Conservation (phyloP, 192 early-diverging fungal genomes). For the Podila epigama region DNA sequence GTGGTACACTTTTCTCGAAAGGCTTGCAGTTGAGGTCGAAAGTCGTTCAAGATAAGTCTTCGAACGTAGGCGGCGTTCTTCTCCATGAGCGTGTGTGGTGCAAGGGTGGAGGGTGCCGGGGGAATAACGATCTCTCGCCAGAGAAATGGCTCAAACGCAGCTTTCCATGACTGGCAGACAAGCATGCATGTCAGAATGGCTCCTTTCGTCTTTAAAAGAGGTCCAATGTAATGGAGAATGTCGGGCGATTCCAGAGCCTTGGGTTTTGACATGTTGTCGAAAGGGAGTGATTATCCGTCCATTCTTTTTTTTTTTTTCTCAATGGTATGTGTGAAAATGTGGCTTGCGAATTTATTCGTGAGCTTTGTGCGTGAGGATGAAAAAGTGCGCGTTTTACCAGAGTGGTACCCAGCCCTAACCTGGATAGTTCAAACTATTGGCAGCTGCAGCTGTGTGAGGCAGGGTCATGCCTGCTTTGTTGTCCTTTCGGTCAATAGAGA, state of each 20-base stretch:
- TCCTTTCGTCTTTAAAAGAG: neutral
- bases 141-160: conserved; percentile 12
- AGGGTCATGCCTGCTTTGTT: too few species aligned
- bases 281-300: too few species aligned
- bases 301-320: too few species aligned
- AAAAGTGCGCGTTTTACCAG: too few species aligned
- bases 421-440: too few species aligned
- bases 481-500: too few species aligned
- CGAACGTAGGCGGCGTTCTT: conserved; percentile 24
- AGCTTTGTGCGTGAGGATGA: too few species aligned
- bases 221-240: conserved; percentile 19
- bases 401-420: too few species aligned
- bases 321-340: too few species aligned
- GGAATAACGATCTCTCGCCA: conserved; percentile 22
- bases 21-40: neutral
- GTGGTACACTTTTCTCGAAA: neutral
- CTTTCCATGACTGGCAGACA: conserved; percentile 27
- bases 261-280: too few species aligned
- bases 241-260: conserved; percentile 25
- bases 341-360: too few species aligned
- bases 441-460: too few species aligned
- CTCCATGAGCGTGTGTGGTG: conserved; percentile 5
- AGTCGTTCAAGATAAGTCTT: conserved; percentile 3
- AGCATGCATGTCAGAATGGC: conserved; percentile 7
- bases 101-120: neutral